Base-by-base conservation (phyloP, 1,284 basidiomycete species). In the Rhodotorula sp. region DNA sequence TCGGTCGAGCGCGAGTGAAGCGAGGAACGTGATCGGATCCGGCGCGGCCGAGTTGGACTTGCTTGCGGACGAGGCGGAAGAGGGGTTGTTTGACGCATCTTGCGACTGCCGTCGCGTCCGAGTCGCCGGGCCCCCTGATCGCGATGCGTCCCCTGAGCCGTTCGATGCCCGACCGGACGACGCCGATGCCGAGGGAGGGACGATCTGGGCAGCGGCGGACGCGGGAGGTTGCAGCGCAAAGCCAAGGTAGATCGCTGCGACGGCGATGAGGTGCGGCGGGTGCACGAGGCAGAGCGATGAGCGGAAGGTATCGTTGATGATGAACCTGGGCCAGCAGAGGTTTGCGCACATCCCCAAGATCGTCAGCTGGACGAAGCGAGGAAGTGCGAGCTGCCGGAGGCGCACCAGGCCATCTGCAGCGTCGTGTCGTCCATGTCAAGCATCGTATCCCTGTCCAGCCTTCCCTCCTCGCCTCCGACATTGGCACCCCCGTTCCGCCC, bases 221-320 rank as follows among this genome's bases (percentile, higher is more conserved):
- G 55, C 74, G 64, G 64, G 77, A 52, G 76, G 81, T 77, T 56
- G 75, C 73, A 74, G 83, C 56, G 89, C 85, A 76, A 93, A 87
- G 0, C 89, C 88, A 69, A 97, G 86, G 81, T 93, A 97, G 65
- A 98, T 85, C 0, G 92, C 89, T 0, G 94, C 88, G 69, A 98
- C 86, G 24, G 95, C 94, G 70, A 98, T 89, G 67, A 98, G 84
- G 79, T 97, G 93, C 0, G 95, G 95, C 0, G 95, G 93, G 77
- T 98, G 90, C 47, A 96, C 81, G 16, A 98, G 86, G 75, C 91
- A 92, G 18, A 98, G 83, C 64, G 94, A 90, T 2, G 91, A 92
- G 61, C 92, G 88, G 79, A 94, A 98, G 0, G 90, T 92, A 80
- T 99, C 96, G 82, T 98, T 99, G 77, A 98, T 88, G 73, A 97